Conservation (phyloP, 2,329 filamentous ascomycete genomes). For the Metarhizium sp. region DNA sequence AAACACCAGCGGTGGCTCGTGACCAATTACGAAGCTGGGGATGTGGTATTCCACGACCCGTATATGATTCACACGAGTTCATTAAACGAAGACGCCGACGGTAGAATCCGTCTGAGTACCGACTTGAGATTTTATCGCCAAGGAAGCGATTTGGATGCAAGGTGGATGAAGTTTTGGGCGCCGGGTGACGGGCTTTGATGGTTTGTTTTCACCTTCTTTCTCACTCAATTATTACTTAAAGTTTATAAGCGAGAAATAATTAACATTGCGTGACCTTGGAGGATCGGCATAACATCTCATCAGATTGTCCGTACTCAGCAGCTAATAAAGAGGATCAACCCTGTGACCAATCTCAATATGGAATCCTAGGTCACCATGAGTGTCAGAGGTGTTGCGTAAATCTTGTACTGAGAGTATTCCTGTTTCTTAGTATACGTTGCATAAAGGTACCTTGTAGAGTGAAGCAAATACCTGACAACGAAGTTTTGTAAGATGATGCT, state of each 20-base stretch:
- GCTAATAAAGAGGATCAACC: too few relatives aligned
- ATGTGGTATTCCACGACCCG: slow-evolving; percentile 24
- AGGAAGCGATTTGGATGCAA: slow-evolving; percentile 1
- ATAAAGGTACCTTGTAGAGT: too few relatives aligned
- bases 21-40: slow-evolving; percentile 23
- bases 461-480: too few relatives aligned
- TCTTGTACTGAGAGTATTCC: too few relatives aligned
- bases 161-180: slow-evolving; percentile 15
- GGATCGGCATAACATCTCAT: not conserved
- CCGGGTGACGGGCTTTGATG: slow-evolving; percentile 20
- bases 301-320: too few relatives aligned
- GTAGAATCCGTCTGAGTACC: slow-evolving; percentile 41
- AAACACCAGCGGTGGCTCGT: slow-evolving; percentile 19
- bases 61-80: slow-evolving; percentile 41
- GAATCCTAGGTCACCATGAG: too few relatives aligned
- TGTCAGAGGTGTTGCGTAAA: too few relatives aligned
- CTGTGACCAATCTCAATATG: too few relatives aligned
- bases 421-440: too few relatives aligned
- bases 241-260: not conserved
- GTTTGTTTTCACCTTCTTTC: not conserved
- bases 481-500: too few relatives aligned
- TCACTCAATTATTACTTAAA: not conserved
- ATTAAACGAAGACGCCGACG: slow-evolving; percentile 38
- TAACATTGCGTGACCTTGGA: not conserved
- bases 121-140: slow-evolving; percentile 34